Conservation (phyloP, 2,329 filamentous ascomycete genomes). For the Botrytis paeoniae region DNA sequence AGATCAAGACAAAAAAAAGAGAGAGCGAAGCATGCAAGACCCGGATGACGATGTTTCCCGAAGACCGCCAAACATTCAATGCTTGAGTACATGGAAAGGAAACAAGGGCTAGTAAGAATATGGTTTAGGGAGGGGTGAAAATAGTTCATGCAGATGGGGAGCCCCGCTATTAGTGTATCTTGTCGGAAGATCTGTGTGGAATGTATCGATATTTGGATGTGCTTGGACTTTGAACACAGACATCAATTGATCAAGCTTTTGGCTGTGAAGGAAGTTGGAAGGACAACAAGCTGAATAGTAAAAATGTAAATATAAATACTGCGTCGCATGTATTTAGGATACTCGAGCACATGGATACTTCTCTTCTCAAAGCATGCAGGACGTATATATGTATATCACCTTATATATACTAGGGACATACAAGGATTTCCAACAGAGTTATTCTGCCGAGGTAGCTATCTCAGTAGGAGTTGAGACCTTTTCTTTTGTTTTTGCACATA, state of each 20-base stretch:
- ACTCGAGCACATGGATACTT: too few species aligned
- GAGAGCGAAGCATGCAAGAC: background rate
- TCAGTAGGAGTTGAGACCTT: background rate
- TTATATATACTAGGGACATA: background rate
- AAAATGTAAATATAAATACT: background rate
- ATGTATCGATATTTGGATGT: background rate
- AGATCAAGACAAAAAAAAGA: background rate
- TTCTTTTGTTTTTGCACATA: background rate
- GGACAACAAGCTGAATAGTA: background rate
- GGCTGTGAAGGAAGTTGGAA: background rate
- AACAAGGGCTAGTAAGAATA: background rate
- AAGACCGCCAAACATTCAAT: background rate
- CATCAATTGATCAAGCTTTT: background rate
- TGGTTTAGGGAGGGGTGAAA: background rate
- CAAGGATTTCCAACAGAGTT: background rate
- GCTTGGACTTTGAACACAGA: background rate
- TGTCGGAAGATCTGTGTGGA: background rate
- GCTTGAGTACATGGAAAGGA: background rate
- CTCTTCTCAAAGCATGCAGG: background rate
- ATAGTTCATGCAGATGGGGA: background rate
- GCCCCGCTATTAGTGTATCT: background rate
- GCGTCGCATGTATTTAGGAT: background rate
- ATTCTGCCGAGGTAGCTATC: background rate
- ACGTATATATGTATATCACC: background rate
- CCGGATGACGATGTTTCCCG: slow-evolving; percentile 3